Base-by-base conservation (phyloP, 2,329 filamentous ascomycete species). In the Aspergillus amoenus region DNA sequence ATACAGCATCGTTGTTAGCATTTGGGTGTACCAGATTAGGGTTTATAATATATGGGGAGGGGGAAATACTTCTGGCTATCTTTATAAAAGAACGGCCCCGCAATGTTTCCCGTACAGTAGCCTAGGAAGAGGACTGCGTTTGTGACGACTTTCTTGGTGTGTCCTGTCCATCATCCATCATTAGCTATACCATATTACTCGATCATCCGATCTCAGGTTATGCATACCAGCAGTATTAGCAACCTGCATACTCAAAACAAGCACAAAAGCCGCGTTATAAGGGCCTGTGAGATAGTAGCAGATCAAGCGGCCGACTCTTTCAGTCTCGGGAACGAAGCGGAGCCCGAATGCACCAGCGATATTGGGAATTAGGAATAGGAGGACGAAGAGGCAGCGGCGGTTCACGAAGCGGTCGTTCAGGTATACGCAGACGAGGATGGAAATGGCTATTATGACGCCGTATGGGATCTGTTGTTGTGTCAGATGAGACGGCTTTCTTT, bases 81-180 rank as follows among this genome's bases (percentile, higher is more conserved):
- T 50, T 81, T 80, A 69, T 86, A 88, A 72, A 87, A 87, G 69
- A 87, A 86, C 0, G 85, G 85, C 0, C 84, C 82, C 4, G 78
- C 80, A 42, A 87, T 84, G 64, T 87, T 87, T 5, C 84, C 84
- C 1, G 81, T 78, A 63, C 83, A 86, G 55, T 83, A 83, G 0
- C 82, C 83, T 9, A 87, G 74, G 72, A 84, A 86, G 2, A 86
- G 76, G 56, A 84, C 79, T 1, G 82, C 84, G 21, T 84, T 85
- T n/a, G 84, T 84, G 24, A 86, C 81, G 45, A 87, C 83, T 66
- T 88, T 86, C 67, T 87, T 87, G 1, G 83, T 85, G 60, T 85
- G 82, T 0, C 84, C 84, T 58, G 65, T 70, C 45, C 72, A 72
- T 51, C n/a, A 53, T 41, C 4, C 34, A 13, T 52, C 21, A 39